Evolutionary conservation across 2,329 filamentous ascomycete genomes (phyloP), one percentile per base, ranked within the genome.

Genomic region (Tolypocladium nubicola): DNA sequence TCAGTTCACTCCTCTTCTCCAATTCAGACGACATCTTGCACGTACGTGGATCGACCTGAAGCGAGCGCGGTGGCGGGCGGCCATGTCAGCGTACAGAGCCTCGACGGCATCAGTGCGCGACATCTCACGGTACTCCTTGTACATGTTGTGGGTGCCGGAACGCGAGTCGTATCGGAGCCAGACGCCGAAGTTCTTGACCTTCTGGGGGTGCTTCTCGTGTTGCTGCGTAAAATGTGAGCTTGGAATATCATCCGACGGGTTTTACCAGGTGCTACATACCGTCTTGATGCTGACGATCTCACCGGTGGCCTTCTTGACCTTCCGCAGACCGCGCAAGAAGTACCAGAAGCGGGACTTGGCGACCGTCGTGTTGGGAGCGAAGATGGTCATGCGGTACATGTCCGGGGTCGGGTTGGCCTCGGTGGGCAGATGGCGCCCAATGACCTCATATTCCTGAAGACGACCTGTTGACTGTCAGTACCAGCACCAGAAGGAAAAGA

Each of bases 281-380:
- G 87, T 82, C 84, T 97, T 97, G 81, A 97, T 79, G 78, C 85
- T 89, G 76, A 99, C 91, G 75, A 99, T 96, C 88, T 99, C 94
- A 79, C 94, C 94, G 75, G 95, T 97, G 75, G 93, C 88, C 90
- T 99, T 99, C 92, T 99, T 99, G 84, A 99, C 91, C 88, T 99
- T 99, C 77, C 90, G 88, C 74, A 99, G 86, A 85, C 96, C 95
- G 80, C 91, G 90, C 79, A 99, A 82, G 86, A 99, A 99, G 86
- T 99, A 99, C 95, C 95, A 99, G 89, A 96, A 99, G 75, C 94
- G 90, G 76, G 92, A 97, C 88, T 99, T 99, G 76, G 95, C 94
- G 73, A 99, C 92, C 69, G 97, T 94, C 72, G 87, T 84, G 82
- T 99, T 99, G 70, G 91, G 90, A 68, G 94, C 94, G 79, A 99